These are phyloP conservation scores for Nectriaceae sp. DNA, from an alignment of 2,329 filamentous ascomycete species.

Conservation along the genomic window DNA sequence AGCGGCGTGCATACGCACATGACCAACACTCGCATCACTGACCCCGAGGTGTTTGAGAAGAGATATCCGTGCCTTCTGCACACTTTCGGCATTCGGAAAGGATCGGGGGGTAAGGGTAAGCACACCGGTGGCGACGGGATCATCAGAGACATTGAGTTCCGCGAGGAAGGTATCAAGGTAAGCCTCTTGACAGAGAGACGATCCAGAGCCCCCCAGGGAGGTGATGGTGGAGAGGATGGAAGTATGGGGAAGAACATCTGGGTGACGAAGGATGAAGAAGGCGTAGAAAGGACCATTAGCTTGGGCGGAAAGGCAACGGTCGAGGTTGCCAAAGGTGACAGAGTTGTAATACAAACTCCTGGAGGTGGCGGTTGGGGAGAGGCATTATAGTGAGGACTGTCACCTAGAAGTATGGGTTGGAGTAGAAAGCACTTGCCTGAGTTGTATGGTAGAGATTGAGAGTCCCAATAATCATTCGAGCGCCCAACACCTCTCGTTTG, in stretches of 20 bases:
- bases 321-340: conserved; percentile 16
- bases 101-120: conserved; percentile 58
- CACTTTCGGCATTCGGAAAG: conserved; percentile 65
- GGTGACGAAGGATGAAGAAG: conserved; percentile 43
- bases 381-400: background rate
- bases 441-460: too few species aligned
- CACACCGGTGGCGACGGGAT: conserved; percentile 74
- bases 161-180: conserved; percentile 14
- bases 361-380: conserved; percentile 19
- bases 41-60: conserved; percentile 77
- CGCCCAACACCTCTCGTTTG: too few species aligned
- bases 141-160: conserved; percentile 74
- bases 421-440: too few species aligned
- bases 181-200: conserved; percentile 15
- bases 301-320: conserved; percentile 20
- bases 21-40: conserved; percentile 85
- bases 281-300: conserved; percentile 33
- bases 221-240: conserved; percentile 69
- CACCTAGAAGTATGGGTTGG: background rate
- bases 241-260: conserved; percentile 68
- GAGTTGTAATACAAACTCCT: conserved; percentile 17
- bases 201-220: conserved; percentile 64
- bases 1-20: conserved; percentile 81
- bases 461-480: too few species aligned
- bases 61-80: conserved; percentile 69